A percentile compares a stretch with the other conserved stretches of the same genome.
Conservation (phyloP, 495 filamentous ascomycete species). For the Xylaria acuta region DNA sequence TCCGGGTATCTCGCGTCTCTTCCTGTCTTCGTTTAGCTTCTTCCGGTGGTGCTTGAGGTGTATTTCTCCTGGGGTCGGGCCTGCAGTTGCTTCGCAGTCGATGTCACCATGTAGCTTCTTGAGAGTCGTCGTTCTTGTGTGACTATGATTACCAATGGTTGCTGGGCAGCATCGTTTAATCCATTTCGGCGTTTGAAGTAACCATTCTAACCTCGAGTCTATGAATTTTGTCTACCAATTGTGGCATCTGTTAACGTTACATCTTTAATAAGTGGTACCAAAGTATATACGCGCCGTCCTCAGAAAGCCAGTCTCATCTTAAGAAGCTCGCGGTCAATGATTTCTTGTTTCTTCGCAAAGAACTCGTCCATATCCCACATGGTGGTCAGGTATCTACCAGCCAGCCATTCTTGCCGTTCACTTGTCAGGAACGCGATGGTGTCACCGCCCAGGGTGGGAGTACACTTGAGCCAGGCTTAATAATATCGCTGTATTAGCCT, state of each 20-base stretch:
- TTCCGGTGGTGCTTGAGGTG: not conserved
- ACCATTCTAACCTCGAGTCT: no score
- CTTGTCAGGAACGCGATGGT: slow-evolving; percentile 54
- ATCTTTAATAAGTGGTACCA: no score
- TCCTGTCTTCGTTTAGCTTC: not conserved
- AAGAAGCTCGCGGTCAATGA: slow-evolving; percentile 50
- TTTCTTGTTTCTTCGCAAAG: slow-evolving; percentile 50
- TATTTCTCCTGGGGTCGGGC: not conserved
- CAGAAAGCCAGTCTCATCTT: slow-evolving; percentile 51
- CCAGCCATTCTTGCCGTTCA: slow-evolving; percentile 55
- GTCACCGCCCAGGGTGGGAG: slow-evolving; percentile 50
- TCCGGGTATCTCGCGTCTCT: not conserved
- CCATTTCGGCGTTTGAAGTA: not conserved
- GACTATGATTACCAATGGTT: not conserved
- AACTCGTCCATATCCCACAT: slow-evolving; percentile 59
- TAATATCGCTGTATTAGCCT: not conserved
- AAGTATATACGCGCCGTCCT: not conserved
- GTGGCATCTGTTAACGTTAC: not conserved
- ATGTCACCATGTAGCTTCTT: no score
- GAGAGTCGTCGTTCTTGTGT: not conserved
- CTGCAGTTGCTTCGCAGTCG: not conserved
- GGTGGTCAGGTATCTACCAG: slow-evolving; percentile 53
- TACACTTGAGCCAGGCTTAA: slow-evolving; percentile 42
- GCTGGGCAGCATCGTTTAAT: not conserved
- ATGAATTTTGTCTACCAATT: not conserved